Conservation (phyloP, 116 monocot genomes). For the Dioscorea cayenensis region DNA sequence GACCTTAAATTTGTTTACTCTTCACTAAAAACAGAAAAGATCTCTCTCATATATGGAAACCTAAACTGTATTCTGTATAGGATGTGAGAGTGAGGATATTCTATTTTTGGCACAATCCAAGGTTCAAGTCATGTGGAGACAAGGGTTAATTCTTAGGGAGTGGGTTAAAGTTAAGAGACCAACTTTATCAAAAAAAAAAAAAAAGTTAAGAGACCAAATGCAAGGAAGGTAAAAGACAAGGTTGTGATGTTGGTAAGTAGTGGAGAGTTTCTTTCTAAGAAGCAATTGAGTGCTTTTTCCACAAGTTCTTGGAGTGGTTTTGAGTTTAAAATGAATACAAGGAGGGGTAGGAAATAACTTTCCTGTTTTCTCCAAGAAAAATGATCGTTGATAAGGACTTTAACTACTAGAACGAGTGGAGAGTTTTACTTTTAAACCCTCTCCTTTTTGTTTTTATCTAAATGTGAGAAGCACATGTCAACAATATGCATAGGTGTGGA, state of each 20-base stretch:
- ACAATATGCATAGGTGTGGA: no score
- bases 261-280: constrained; percentile 13
- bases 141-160: not conserved
- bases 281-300: constrained; percentile 12
- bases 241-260: constrained; percentile 1
- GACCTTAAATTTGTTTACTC: no score
- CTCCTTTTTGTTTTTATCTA: no score
- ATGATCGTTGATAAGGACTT: not conserved
- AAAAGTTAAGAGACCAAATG: not conserved
- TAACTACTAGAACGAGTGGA: no score
- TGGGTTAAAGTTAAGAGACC: not conserved
- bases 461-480: no score
- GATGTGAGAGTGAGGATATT: no score
- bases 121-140: not conserved
- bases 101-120: no score
- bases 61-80: no score
- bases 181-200: not conserved
- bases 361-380: not conserved
- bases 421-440: no score
- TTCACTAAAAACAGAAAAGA: no score
- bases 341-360: no score
- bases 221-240: not conserved
- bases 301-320: constrained; percentile 1
- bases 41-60: no score
- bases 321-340: not conserved